Base-by-base conservation (phyloP, 192 early-diverging fungal species). In the Backusella tarrabulga region DNA sequence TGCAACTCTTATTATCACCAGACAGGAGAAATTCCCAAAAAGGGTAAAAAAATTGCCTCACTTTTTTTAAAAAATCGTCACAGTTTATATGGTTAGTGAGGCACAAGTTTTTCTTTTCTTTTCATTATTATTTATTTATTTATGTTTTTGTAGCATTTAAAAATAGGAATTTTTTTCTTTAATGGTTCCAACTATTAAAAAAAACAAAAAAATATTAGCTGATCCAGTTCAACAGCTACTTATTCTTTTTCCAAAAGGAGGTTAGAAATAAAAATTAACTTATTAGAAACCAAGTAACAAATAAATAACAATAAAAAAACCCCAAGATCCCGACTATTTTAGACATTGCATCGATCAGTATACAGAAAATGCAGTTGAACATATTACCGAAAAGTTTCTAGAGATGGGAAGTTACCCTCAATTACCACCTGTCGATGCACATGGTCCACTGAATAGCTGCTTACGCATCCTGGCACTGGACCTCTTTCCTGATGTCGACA, bases 401-500 rank as follows among this genome's bases (percentile, higher is more conserved):
- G 71, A 68, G 15, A 70, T 74, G 7, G 81, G 81, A 6, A 68
- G 77, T 44, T 85, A 85, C 60, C 83, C 83, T 23, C 42, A 46
- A 26, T 77, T 54, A 73, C 82, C 19, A 42, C 77, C 54, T 71
- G 67, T 6, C 38, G 71, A 71, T 74, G 34, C 68, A 14, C 72
- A 70, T 34, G 63, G 68, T 26, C 35, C 71, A 34, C 52, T 80
- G 11, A 85, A 85, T 54, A 70, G 69, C 34, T 73, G 68, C 41
- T 68, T 82, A 19, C 68, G 50, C 14, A 68, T 60, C 34, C 44
- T 82, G 11, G 76, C 80, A 7, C 70, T 74, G 6, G 73, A 77
- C 19, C 44, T 87, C 15, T 87, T 87, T 44, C 85, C 85, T 17
- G 79, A 85, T 36, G 81, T 79, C 44, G 78, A 83, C 41, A 52